Conservation (phyloP, 108 stramenopile species). For the Nitzschia sp. region DNA sequence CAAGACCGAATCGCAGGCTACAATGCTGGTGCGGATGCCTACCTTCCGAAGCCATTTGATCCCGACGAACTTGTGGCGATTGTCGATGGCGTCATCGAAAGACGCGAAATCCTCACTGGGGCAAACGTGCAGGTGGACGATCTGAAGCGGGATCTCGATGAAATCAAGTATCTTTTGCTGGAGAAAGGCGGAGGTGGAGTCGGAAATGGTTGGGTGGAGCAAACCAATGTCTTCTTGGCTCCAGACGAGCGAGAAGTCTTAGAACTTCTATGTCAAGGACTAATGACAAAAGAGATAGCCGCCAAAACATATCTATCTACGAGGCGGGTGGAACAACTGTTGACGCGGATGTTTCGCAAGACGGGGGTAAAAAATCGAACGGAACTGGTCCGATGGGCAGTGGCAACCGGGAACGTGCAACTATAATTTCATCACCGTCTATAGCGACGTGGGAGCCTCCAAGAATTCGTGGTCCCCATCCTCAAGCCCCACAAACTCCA, state of each 20-base stretch:
- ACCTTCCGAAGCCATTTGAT: conserved; percentile 86
- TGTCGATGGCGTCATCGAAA: conserved; percentile 57
- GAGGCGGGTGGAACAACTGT: conserved; percentile 53
- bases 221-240: conserved; percentile 48
- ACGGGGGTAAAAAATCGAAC: conserved; percentile 63
- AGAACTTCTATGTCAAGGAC: conserved; percentile 55
- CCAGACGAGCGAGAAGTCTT: conserved; percentile 60
- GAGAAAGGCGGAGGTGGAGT: conserved; percentile 44
- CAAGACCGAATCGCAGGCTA: conserved; percentile 82
- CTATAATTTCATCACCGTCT: neutral
- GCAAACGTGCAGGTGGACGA: conserved; percentile 38
- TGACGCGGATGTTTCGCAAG: conserved; percentile 73
- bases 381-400: conserved; percentile 70
- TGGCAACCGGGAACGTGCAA: conserved; percentile 51
- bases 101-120: conserved; percentile 33
- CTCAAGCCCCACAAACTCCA: conserved; percentile 27
- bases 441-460: conserved; percentile 1
- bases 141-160: conserved; percentile 56
- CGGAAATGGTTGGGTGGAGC: conserved; percentile 44
- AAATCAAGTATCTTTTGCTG: conserved; percentile 66
- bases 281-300: conserved; percentile 77
- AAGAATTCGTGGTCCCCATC: conserved; percentile 10
- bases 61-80: conserved; percentile 81
- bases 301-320: conserved; percentile 30
- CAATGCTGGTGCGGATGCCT: conserved; percentile 83